Evolutionary conservation across 257 asterid species (phyloP), one percentile per base, ranked within the genome.

Genomic region (Salvia hispanica): DNA sequence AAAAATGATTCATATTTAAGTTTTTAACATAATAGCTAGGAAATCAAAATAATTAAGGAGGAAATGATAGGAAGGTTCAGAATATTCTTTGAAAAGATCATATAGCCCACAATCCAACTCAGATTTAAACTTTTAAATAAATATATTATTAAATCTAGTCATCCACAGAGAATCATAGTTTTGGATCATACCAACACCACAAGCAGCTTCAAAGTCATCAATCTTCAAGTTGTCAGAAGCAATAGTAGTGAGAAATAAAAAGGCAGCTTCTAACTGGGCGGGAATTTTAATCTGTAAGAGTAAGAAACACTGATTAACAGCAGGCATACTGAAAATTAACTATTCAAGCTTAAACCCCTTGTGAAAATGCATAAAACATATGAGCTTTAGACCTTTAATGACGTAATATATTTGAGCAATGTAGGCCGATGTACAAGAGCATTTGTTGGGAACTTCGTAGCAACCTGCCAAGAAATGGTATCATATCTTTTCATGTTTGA

Each of bases 201-300:
- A 89, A 71, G 89, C 87, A 74, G 77, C 85, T 77, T 92, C 96
- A 68, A 89, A 87, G 58, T 82, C 95, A 72, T 69, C 71, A 67
- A 72, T 65, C 44, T 81, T 74, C 67, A 89, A 82, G 62, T 11
- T 52, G 52, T 84, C 94, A 53, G 92, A 79, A 65, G 85, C 91
- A 48, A 78, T 65, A 39, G 81, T 76, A 52, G 81, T 58, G 62
- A 92, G 81, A 77, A 82, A 86, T 6, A 78, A 56, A 75, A 86
- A 84, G 48, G 96, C 98, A 55, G 96, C 95, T 40, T 91, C 96
- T 76, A 89, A 73, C 77, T 91, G 97, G 8, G 89, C 91, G 80
- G 91, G 75, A 68, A 84, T 78, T 74, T 87, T 89, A 54, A 89
- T 83, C 95, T 89, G 85, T 45, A 66, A 43, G 28, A 33, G 58